A percentile compares a stretch with the other conserved stretches of the same genome.
Evolutionary conservation across 306 rosid genomes (phyloP).

Genomic region (Mimosa bimucronata): DNA sequence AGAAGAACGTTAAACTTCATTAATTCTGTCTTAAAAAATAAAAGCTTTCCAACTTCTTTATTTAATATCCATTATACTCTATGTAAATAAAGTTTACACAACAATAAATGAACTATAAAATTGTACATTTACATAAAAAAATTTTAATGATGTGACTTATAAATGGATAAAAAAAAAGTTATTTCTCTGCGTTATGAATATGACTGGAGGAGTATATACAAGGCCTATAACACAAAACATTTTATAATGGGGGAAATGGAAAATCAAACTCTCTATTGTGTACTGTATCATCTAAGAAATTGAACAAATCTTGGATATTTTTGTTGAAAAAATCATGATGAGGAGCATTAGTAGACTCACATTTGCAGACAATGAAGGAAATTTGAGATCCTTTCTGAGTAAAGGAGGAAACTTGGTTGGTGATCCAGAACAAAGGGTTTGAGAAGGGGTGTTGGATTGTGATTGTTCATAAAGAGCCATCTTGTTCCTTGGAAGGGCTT

Average conservation of each 20-base stretch:
- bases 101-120: too few relatives aligned
- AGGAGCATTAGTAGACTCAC: conserved; percentile 46
- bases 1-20: too few relatives aligned
- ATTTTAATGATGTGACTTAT: too few relatives aligned
- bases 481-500: conserved; percentile 83
- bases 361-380: conserved; percentile 49
- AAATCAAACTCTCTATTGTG: not conserved
- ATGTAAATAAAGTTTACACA: too few relatives aligned
- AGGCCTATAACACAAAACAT: not conserved
- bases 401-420: conserved; percentile 52
- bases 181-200: too few relatives aligned
- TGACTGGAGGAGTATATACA: too few relatives aligned
- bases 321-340: not conserved
- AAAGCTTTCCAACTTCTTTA: too few relatives aligned
- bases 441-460: conserved; percentile 63
- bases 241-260: not conserved
- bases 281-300: not conserved
- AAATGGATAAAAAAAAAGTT: too few relatives aligned
- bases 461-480: conserved; percentile 70
- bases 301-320: not conserved
- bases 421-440: conserved; percentile 50
- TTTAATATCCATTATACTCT: too few relatives aligned
- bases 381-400: conserved; percentile 39
- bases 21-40: too few relatives aligned
- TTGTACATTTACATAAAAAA: too few relatives aligned